These are phyloP conservation scores for Psophocarpus tetragonolobus DNA, from an alignment of 306 rosid genomes.

Conservation along the genomic window DNA sequence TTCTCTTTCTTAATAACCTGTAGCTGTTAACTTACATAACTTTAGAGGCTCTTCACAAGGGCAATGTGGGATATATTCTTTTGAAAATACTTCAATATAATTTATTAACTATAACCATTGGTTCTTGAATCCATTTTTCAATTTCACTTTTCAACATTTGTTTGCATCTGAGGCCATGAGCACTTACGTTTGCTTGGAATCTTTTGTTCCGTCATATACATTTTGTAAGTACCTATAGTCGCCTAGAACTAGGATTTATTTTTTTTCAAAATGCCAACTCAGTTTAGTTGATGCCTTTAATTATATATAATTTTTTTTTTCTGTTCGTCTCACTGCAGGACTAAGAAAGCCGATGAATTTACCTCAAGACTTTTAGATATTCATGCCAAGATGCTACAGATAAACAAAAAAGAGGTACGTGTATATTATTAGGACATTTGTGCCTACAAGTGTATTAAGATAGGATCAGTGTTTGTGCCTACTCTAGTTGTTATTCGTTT, in stretches of 20 bases:
- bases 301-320: background rate
- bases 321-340: slow-evolving; percentile 57
- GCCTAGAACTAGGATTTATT: background rate
- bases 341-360: slow-evolving; percentile 68
- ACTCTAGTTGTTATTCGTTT: background rate
- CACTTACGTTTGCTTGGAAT: background rate
- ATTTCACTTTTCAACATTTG: background rate
- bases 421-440: slow-evolving; percentile 10
- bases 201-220: background rate
- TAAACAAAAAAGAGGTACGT: slow-evolving; percentile 81
- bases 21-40: background rate
- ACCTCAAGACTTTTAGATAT: slow-evolving; percentile 85
- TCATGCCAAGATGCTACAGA: slow-evolving; percentile 78
- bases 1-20: background rate
- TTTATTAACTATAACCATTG: background rate
- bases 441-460: background rate
- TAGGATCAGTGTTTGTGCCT: background rate
- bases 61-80: background rate
- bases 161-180: background rate
- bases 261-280: background rate
- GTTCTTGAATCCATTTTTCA: background rate
- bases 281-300: background rate
- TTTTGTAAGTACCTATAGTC: background rate
- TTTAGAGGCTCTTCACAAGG: background rate
- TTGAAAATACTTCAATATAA: background rate